Evolutionary conservation across 2,329 filamentous ascomycete genomes (phyloP).

Genomic region (Aureobasidium vineae): DNA sequence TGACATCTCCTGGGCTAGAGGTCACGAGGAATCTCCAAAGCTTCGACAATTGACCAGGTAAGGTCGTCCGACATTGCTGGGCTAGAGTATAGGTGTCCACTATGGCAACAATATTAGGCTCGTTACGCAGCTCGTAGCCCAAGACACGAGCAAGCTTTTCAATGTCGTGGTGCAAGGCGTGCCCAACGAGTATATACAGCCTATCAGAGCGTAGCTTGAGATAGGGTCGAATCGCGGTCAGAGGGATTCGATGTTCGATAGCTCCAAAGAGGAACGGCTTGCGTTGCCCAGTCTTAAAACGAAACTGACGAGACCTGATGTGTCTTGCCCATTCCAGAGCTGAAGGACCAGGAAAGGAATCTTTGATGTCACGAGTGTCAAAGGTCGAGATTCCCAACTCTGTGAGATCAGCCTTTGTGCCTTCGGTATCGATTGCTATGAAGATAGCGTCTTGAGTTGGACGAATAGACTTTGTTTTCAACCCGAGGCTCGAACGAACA

Average conservation of each 20-base stretch:
- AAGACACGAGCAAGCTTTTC: neutral
- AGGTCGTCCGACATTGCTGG: neutral
- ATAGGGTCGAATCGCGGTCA: neutral
- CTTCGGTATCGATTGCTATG: conserved; percentile 78
- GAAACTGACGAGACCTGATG: conserved; percentile 72
- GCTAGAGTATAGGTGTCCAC: conserved; percentile 20
- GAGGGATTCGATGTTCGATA: neutral
- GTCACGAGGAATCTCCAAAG: conserved; percentile 10
- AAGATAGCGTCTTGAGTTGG: conserved; percentile 58
- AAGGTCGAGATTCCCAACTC: conserved; percentile 83
- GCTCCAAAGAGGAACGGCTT: conserved; percentile 3
- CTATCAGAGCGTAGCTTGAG: neutral
- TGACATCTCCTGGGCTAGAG: neutral
- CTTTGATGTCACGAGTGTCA: conserved; percentile 63
- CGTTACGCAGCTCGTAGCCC: neutral
- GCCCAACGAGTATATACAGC: conserved; percentile 15
- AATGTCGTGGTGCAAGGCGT: conserved; percentile 14
- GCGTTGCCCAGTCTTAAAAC: conserved; percentile 50
- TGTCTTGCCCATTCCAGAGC: conserved; percentile 65
- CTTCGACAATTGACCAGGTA: neutral
- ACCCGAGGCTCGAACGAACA: conserved; percentile 1
- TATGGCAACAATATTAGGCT: neutral
- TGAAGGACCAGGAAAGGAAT: conserved; percentile 57
- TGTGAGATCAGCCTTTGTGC: conserved; percentile 65
- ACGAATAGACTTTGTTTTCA: neutral